These are phyloP conservation scores for Trifolium pratense DNA, from an alignment of 306 rosid genomes.

Conservation along the genomic window DNA sequence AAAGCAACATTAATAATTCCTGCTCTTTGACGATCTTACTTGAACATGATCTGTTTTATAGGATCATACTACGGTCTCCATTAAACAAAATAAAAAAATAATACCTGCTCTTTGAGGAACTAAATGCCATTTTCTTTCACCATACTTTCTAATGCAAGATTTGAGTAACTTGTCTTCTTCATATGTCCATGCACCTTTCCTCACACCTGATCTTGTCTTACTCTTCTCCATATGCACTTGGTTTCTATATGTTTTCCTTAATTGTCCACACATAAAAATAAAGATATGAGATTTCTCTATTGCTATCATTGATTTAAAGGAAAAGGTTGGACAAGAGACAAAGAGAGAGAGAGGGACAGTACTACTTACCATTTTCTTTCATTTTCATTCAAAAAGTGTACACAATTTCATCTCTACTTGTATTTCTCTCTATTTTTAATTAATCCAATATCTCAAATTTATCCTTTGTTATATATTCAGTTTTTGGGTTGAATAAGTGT, in stretches of 20 bases:
- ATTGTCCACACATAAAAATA: background rate
- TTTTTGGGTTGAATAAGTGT: too few relatives aligned
- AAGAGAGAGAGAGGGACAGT: background rate
- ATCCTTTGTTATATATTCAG: too few relatives aligned
- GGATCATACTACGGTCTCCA: too few relatives aligned
- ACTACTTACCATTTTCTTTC: background rate
- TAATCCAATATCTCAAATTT: background rate
- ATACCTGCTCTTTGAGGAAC: conserved; percentile 19
- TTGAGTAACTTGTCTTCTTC: conserved; percentile 14
- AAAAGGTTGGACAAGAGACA: background rate
- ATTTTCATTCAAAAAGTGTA: background rate
- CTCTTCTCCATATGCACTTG: background rate
- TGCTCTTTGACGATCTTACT: too few relatives aligned
- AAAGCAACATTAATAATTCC: too few relatives aligned
- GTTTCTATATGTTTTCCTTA: background rate
- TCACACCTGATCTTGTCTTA: background rate
- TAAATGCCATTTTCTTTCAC: conserved; percentile 28
- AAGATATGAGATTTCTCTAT: background rate
- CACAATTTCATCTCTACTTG: background rate
- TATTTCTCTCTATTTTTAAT: background rate
- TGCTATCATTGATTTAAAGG: background rate
- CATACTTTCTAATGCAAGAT: background rate
- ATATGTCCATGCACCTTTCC: conserved; percentile 23
- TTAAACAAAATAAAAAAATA: too few relatives aligned
- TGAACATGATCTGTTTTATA: too few relatives aligned